A percentile compares a stretch with the other conserved stretches of the same genome.
phyloP scores from a whole-genome alignment of 2,329 filamentous ascomycete genomes.

The Xylaria hypoxylon region DNA sequence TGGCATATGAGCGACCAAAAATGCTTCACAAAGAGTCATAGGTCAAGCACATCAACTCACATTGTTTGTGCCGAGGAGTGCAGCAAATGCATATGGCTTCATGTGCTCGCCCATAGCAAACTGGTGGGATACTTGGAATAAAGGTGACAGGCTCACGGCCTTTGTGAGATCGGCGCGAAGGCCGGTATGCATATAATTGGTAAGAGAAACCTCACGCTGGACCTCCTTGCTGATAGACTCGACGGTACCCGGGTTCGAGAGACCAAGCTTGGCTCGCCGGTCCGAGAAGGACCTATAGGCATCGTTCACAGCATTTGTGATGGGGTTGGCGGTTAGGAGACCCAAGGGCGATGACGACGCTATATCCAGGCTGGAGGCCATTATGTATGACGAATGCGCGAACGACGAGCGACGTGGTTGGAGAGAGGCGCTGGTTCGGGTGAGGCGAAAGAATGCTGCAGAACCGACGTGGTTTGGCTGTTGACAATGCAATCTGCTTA shows the following conservation, averaged over 20 bases:
- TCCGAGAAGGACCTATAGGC: constrained; percentile 85
- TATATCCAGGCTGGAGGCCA: constrained; percentile 60
- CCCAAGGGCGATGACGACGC: constrained; percentile 64
- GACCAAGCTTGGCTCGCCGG: constrained; percentile 85
- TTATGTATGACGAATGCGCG: constrained; percentile 51
- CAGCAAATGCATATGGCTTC: constrained; percentile 94
- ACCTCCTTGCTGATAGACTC: constrained; percentile 92
- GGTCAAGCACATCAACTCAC: constrained; percentile 64
- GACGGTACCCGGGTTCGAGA: constrained; percentile 91
- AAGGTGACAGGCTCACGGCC: constrained; percentile 89
- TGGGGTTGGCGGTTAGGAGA: constrained; percentile 79
- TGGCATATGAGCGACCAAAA: constrained; percentile 20
- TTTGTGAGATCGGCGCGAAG: constrained; percentile 97
- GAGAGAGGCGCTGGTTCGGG: constrained; percentile 41
- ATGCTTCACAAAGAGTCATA: background rate
- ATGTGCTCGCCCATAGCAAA: constrained; percentile 94
- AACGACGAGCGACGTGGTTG: constrained; percentile 36
- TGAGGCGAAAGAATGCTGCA: constrained; percentile 21
- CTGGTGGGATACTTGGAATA: constrained; percentile 98
- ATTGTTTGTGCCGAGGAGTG: constrained; percentile 92
- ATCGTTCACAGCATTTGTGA: constrained; percentile 77
- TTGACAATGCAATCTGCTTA: background rate
- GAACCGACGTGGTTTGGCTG: background rate
- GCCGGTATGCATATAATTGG: constrained; percentile 96
- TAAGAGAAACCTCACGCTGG: constrained; percentile 94